Evolutionary conservation across 768 basidiomycete species (phyloP).

Genomic region (Xerocomellus intermedius): DNA sequence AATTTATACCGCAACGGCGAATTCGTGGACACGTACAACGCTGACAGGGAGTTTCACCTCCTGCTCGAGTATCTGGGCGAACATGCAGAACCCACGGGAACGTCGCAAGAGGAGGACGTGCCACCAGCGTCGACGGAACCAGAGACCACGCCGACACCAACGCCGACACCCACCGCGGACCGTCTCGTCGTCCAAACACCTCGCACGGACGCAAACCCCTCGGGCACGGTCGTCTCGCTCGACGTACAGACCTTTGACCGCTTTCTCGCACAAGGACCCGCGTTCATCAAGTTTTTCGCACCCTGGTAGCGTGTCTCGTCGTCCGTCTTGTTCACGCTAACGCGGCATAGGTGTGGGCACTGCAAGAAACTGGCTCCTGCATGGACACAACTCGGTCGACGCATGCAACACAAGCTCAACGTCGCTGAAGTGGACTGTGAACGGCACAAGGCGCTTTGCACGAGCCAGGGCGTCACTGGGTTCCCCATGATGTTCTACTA

Average conservation of each 20-base stretch:
- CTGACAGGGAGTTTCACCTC: slow-evolving; percentile 50
- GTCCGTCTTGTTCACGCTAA: not conserved
- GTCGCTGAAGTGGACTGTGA: slow-evolving; percentile 93
- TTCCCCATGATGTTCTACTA: slow-evolving; percentile 85
- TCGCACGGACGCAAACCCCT: slow-evolving; percentile 21
- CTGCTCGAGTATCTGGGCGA: slow-evolving; percentile 56
- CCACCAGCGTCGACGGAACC: slow-evolving; percentile 1
- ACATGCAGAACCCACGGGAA: slow-evolving; percentile 35
- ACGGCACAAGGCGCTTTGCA: slow-evolving; percentile 63
- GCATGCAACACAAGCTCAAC: slow-evolving; percentile 68
- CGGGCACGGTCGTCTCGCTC: slow-evolving; percentile 26
- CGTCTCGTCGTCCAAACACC: slow-evolving; percentile 16
- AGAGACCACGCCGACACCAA: not conserved
- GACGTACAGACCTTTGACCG: slow-evolving; percentile 37
- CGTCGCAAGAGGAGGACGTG: not conserved
- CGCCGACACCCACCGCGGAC: slow-evolving; percentile 4
- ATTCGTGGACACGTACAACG: slow-evolving; percentile 54
- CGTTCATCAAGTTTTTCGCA: slow-evolving; percentile 82
- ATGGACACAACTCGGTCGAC: slow-evolving; percentile 73
- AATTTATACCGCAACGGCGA: slow-evolving; percentile 70
- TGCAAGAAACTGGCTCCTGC: slow-evolving; percentile 90
- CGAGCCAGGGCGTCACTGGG: slow-evolving; percentile 61
- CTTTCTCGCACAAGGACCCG: slow-evolving; percentile 45
- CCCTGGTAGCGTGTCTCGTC: slow-evolving; percentile 60
- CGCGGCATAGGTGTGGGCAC: slow-evolving; percentile 71